phyloP scores from a whole-genome alignment of 2,329 filamentous ascomycete species.

The Pseudonectria foliicola region DNA sequence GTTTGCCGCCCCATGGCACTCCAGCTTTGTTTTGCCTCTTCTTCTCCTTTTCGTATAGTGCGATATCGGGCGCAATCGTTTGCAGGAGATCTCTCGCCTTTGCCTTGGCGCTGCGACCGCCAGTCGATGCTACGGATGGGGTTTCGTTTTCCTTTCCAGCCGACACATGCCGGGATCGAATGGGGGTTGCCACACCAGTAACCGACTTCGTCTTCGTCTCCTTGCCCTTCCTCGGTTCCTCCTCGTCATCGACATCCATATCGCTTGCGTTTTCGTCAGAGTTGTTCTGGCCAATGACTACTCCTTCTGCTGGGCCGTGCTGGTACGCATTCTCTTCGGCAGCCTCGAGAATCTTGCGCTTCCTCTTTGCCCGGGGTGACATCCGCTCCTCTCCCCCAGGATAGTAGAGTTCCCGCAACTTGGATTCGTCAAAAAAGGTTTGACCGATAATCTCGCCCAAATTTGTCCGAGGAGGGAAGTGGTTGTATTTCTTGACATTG shows the following conservation, averaged over 20 bases:
- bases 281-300: conserved; percentile 35
- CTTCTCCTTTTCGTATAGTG: conserved; percentile 86
- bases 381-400: conserved; percentile 49
- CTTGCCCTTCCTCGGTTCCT: conserved; percentile 24
- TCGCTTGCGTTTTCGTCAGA: conserved; percentile 35
- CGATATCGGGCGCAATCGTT: conserved; percentile 74
- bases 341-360: conserved; percentile 42
- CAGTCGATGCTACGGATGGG: conserved; percentile 58
- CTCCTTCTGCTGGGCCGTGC: conserved; percentile 40
- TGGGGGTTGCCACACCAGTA: conserved; percentile 30
- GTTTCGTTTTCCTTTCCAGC: conserved; percentile 78
- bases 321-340: conserved; percentile 44
- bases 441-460: conserved; percentile 89
- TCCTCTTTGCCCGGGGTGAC: conserved; percentile 37
- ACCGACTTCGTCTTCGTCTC: conserved; percentile 16
- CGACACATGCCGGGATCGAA: conserved; percentile 37
- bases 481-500: conserved; percentile 68
- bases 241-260: conserved; percentile 35
- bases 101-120: conserved; percentile 81
- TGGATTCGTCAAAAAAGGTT: conserved; percentile 64
- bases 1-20: conserved; percentile 54
- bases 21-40: conserved; percentile 57
- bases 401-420: conserved; percentile 60
- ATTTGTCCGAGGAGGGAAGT: conserved; percentile 85
- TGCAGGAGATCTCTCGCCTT: conserved; percentile 74